phyloP scores from a whole-genome alignment of 2,329 filamentous ascomycete genomes.

The Trichothecium roseum region DNA sequence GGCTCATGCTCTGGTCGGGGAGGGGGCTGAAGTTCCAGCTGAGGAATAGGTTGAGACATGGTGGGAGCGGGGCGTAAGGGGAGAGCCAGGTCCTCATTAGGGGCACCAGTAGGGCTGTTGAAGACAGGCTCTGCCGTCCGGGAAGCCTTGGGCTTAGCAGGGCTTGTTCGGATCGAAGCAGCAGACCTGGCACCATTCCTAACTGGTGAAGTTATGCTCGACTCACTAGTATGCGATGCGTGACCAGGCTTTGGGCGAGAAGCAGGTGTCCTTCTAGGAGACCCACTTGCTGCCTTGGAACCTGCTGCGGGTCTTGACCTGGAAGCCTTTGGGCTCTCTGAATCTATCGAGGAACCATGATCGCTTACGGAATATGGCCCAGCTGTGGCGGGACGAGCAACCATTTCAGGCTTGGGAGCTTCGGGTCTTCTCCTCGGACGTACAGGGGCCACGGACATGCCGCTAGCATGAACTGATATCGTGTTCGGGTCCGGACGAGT shows the following conservation, averaged over 20 bases:
- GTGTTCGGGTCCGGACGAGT: constrained; percentile 29
- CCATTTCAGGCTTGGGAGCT: constrained; percentile 28
- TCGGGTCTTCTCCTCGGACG: constrained; percentile 45
- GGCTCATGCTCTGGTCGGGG: constrained; percentile 5
- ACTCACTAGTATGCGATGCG: constrained; percentile 38
- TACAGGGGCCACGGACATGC: constrained; percentile 55
- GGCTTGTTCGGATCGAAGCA: constrained; percentile 31
- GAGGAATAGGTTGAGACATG: constrained; percentile 13
- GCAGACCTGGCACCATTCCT: constrained; percentile 15
- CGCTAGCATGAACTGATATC: constrained; percentile 37
- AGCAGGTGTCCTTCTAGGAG: constrained; percentile 37
- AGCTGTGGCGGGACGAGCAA: constrained; percentile 50
- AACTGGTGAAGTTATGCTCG: constrained; percentile 35
- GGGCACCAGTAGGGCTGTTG: constrained; percentile 31
- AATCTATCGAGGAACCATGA: constrained; percentile 23
- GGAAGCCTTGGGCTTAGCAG: constrained; percentile 25
- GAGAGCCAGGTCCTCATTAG: constrained; percentile 44
- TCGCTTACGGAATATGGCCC: constrained; percentile 54
- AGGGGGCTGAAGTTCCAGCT: constrained; percentile 3
- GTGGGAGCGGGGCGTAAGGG: constrained; percentile 36
- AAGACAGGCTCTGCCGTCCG: constrained; percentile 14
- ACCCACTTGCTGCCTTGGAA: constrained; percentile 28
- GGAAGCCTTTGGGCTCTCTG: constrained; percentile 36
- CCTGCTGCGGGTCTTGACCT: constrained; percentile 29
- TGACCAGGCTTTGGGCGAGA: constrained; percentile 37